Conservation (phyloP, 768 basidiomycete genomes). For the Hemileccinum rubropunctum region DNA sequence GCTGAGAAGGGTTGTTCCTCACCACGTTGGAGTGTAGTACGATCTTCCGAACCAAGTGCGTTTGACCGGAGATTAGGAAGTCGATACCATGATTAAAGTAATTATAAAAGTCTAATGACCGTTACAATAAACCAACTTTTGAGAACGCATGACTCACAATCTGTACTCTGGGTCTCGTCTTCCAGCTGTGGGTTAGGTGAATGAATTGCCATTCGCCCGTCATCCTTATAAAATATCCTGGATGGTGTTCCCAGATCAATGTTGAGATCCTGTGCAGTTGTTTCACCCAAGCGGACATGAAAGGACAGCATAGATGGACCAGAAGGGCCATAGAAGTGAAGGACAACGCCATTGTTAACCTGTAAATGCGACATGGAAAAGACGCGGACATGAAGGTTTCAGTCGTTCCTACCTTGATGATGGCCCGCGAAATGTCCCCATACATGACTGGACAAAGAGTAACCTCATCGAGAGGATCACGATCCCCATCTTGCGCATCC, state of each 20-base stretch:
- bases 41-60: constrained; percentile 79
- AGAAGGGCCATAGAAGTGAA: constrained; percentile 63
- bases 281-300: constrained; percentile 65
- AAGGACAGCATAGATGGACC: constrained; percentile 40
- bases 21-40: constrained; percentile 87
- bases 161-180: constrained; percentile 49
- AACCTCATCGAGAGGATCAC: constrained; percentile 75
- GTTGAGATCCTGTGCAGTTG: constrained; percentile 78
- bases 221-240: constrained; percentile 82
- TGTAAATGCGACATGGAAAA: constrained; percentile 23
- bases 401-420: constrained; percentile 54
- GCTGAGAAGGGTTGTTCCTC: constrained; percentile 24
- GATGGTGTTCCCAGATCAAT: constrained; percentile 78
- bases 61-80: constrained; percentile 71
- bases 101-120: constrained; percentile 76
- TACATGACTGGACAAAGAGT: constrained; percentile 62
- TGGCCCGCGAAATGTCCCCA: constrained; percentile 65
- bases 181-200: constrained; percentile 41
- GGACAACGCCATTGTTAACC: constrained; percentile 70
- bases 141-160: constrained; percentile 39
- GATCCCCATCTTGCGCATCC: constrained; percentile 48
- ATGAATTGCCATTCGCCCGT: constrained; percentile 85
- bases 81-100: constrained; percentile 92
- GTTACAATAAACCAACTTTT: constrained; percentile 1
- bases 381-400: neutral